Evolutionary conservation across 352 stramenopile species (phyloP).

Genomic region (Phytopythium mirpurense): DNA sequence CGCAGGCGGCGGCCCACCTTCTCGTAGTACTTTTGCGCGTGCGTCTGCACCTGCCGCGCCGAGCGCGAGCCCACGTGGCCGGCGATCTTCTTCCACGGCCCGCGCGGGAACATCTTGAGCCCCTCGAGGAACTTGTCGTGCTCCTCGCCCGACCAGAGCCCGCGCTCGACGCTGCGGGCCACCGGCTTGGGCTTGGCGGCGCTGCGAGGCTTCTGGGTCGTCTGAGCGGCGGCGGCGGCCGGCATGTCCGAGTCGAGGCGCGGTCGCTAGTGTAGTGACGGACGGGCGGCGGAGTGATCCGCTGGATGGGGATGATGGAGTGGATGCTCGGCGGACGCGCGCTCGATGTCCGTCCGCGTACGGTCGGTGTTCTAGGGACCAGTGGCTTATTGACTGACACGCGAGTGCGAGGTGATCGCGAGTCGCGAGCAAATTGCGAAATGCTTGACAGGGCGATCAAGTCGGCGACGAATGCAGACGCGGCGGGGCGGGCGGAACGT

Average conservation of each 20-base stretch:
- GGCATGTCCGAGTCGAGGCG: background rate
- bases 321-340: too few species aligned
- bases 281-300: too few species aligned
- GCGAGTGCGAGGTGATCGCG: too few species aligned
- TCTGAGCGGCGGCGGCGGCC: background rate
- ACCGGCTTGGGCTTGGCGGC: background rate
- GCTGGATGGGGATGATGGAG: too few species aligned
- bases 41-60: conserved; percentile 55
- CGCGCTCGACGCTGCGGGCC: conserved; percentile 17
- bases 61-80: conserved; percentile 44
- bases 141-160: conserved; percentile 53
- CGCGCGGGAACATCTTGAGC: conserved; percentile 42
- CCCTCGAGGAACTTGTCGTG: conserved; percentile 54
- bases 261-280: background rate
- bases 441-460: background rate
- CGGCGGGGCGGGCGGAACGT: too few species aligned
- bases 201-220: conserved; percentile 1
- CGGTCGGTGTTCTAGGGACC: too few species aligned
- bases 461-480: background rate
- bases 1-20: conserved; percentile 43
- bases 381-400: too few species aligned
- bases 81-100: conserved; percentile 46
- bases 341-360: too few species aligned
- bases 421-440: background rate
- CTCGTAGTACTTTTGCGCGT: conserved; percentile 62